A percentile compares a stretch with the other conserved stretches of the same genome.
Conservation (phyloP, 805 yeast genomes). For the Metschnikowia amazonensis region DNA sequence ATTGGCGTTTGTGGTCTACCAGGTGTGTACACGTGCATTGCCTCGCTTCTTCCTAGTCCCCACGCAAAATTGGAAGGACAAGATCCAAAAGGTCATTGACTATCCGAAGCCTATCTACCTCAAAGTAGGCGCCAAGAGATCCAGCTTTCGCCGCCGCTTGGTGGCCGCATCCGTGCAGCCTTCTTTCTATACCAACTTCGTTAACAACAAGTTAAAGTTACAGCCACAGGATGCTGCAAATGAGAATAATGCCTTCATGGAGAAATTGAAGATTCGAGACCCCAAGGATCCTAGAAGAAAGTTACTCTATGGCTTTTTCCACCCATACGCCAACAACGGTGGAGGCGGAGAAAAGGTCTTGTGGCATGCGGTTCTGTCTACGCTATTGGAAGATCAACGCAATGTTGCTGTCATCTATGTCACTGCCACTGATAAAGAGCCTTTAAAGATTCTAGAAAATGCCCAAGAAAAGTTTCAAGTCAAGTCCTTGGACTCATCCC, state of each 20-base stretch:
- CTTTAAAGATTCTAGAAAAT: constrained; percentile 46
- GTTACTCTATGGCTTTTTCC: constrained; percentile 78
- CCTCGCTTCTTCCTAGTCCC: constrained; percentile 38
- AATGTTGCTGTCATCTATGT: constrained; percentile 71
- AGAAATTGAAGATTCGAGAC: constrained; percentile 29
- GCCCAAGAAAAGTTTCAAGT: constrained; percentile 57
- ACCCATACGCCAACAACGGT: constrained; percentile 92
- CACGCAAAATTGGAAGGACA: constrained; percentile 36
- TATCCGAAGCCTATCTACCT: constrained; percentile 35
- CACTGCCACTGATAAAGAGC: constrained; percentile 53
- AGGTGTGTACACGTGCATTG: constrained; percentile 23
- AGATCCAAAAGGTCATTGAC: constrained; percentile 29
- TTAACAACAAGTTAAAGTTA: constrained; percentile 35
- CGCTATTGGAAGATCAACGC: constrained; percentile 46
- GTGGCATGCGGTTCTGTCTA: constrained; percentile 86
- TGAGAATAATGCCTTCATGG: constrained; percentile 22
- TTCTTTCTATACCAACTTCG: constrained; percentile 36
- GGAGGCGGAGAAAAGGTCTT: constrained; percentile 98
- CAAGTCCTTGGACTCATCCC: constrained; percentile 36
- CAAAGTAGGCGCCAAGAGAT: constrained; percentile 32
- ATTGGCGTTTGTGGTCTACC: constrained; percentile 15
- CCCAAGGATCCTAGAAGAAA: constrained; percentile 37
- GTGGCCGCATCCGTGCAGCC: constrained; percentile 35
- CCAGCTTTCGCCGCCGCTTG: constrained; percentile 38
- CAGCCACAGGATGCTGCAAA: constrained; percentile 26